A percentile compares a stretch with the other conserved stretches of the same genome.
These are phyloP conservation scores for Acanthamoeba triangularis DNA, from an alignment of 208 protist species.

Conservation along the genomic window DNA sequence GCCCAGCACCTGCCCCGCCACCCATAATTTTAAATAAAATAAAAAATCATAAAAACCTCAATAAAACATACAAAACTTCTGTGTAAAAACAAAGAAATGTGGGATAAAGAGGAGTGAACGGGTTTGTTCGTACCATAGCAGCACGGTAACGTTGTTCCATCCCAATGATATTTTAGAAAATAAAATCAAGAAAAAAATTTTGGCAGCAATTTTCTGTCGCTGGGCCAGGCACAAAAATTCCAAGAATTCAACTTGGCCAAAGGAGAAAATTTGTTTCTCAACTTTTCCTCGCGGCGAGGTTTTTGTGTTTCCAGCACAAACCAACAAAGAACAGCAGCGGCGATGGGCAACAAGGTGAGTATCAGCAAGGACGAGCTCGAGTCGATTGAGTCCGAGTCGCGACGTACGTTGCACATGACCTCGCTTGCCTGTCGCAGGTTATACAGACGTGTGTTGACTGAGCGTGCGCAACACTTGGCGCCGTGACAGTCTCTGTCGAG, in stretches of 20 bases:
- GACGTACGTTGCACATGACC: neutral
- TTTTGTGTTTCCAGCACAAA: neutral
- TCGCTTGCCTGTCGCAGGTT: neutral
- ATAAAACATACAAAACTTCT: neutral
- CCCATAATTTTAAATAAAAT: neutral
- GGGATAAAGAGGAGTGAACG: neutral
- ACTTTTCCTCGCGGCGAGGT: neutral
- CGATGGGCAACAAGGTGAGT: constrained; percentile 53
- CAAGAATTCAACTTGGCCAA: no score
- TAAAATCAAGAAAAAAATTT: no score
- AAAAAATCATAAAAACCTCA: neutral
- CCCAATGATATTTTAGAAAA: no score
- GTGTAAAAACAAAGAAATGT: neutral
- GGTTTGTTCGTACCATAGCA: no score
- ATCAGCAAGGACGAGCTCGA: constrained; percentile 42
- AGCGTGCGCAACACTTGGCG: no score
- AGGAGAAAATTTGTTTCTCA: neutral
- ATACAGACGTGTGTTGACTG: neutral
- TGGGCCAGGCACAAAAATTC: no score
- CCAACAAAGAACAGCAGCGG: neutral
- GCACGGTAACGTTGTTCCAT: no score
- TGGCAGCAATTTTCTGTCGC: no score
- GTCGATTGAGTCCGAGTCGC: neutral
- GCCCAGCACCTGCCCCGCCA: constrained; percentile 41
- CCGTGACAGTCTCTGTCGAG: neutral